A percentile compares a stretch with the other conserved stretches of the same genome.
Conservation (phyloP, 2,329 filamentous ascomycete species). For the Stenocarpella maydis region DNA sequence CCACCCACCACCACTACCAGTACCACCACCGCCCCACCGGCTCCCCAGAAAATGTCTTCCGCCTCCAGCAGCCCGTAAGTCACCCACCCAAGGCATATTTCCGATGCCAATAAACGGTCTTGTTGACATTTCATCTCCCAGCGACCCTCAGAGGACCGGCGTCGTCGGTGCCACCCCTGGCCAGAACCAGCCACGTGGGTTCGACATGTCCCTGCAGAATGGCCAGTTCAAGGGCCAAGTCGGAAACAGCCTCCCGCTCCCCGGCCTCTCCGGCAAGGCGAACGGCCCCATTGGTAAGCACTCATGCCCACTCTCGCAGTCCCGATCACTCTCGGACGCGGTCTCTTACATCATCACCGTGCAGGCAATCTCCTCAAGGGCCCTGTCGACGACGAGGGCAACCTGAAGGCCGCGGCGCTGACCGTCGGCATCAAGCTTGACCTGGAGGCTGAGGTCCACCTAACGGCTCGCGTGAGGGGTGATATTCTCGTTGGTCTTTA, state of each 20-base stretch:
- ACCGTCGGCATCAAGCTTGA: constrained; percentile 71
- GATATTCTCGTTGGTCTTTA: constrained; percentile 68
- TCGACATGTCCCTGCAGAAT: constrained; percentile 25
- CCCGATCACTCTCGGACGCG: not conserved
- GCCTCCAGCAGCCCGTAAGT: constrained; percentile 24
- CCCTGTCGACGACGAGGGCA: constrained; percentile 64
- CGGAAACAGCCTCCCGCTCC: constrained; percentile 24
- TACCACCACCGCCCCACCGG: not conserved
- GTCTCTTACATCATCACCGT: not conserved
- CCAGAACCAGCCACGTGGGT: constrained; percentile 21
- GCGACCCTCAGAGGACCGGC: constrained; percentile 18
- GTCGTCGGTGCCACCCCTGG: constrained; percentile 20
- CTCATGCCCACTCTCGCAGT: not conserved
- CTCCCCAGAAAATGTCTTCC: constrained; percentile 25
- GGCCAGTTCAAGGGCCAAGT: constrained; percentile 20
- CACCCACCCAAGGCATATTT: too few relatives aligned
- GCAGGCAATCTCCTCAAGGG: constrained; percentile 64
- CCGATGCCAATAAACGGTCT: not conserved
- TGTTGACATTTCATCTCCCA: not conserved
- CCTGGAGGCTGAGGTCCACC: constrained; percentile 68
- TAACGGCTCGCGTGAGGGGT: constrained; percentile 67
- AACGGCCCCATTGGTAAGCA: constrained; percentile 30
- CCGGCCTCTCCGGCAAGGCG: constrained; percentile 28
- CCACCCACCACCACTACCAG: too few relatives aligned
- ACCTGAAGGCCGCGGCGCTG: constrained; percentile 64